Base-by-base conservation (phyloP, 345 rosid genomes). In the Mangifera indica region DNA sequence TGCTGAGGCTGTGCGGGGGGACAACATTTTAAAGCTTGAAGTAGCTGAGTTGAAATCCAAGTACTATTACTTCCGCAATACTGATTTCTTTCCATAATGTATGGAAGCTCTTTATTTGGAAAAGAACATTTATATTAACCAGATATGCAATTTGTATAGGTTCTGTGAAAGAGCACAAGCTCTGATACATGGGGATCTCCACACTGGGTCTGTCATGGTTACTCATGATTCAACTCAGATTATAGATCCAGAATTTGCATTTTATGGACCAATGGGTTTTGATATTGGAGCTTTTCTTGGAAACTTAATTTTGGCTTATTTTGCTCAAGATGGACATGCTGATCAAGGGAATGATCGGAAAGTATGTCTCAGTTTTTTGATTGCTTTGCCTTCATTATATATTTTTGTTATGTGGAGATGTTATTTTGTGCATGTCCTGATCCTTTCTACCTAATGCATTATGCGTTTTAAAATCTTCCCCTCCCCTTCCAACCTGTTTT, bases 151-250 rank as follows among this genome's bases (percentile, higher is more conserved):
- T 61, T 60, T 67, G 10, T 58, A 10, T 72, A 94, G 98, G 93
- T 94, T 94, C 84, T 90, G 99, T 79, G 99, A 95, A 79, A 89
- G 93, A 80, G 80, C 98, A 1, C 99, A 95, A 79, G 97, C 99
- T 45, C 74, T 95, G 61, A 66, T 95, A 76, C 98, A 92, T 67
- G 98, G 97, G 74, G 99, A 95, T 87, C 98, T 95, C 60, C 99
- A 92, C 77, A 95, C 99, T 26, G 82, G 96, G 51, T 95, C 98
- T 9, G 75, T 95, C 70, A 95, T 95, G 99, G 99, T 92, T 71
- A 92, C 98, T 24, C 77, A 24, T 40, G 89, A 82, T 59, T 95
- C 99, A 9, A 95, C 97, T 45, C 98, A 89, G 76, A 93, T 92
- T 69, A 91, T 92, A 75, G 97, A 92, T 82, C 93, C 99, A 14